These are phyloP conservation scores for Beauveria pseudobassiana DNA, from an alignment of 2,329 filamentous ascomycete genomes.

Conservation along the genomic window DNA sequence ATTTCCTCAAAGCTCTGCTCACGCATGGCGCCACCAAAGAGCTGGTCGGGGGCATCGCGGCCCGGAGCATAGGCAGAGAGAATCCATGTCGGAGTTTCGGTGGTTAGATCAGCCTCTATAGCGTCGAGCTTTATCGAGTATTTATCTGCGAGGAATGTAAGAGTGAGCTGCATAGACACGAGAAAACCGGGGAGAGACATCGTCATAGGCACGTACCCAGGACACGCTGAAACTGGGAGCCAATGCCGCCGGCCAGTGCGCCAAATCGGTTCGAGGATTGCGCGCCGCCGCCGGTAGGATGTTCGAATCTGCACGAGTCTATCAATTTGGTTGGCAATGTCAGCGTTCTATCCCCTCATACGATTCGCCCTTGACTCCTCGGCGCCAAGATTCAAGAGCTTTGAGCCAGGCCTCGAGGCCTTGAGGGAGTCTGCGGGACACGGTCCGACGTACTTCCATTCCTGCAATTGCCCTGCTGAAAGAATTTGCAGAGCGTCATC, in stretches of 20 bases:
- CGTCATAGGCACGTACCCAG: constrained; percentile 17
- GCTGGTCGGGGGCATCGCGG: constrained; percentile 66
- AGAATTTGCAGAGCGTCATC: constrained; percentile 42
- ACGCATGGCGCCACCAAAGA: constrained; percentile 70
- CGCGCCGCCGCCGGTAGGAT: constrained; percentile 33
- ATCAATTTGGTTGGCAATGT: background rate
- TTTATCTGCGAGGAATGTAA: constrained; percentile 18
- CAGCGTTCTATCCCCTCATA: background rate
- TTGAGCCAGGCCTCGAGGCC: background rate
- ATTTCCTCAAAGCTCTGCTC: constrained; percentile 90
- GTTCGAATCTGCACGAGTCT: constrained; percentile 50
- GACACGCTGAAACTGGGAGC: constrained; percentile 13
- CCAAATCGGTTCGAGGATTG: constrained; percentile 50
- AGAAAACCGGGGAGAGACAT: background rate
- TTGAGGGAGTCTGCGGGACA: background rate
- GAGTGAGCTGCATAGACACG: background rate
- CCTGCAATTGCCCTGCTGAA: constrained; percentile 43
- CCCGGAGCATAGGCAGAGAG: constrained; percentile 81
- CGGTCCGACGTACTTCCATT: constrained; percentile 37
- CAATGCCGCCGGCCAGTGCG: constrained; percentile 30
- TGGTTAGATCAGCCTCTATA: constrained; percentile 60
- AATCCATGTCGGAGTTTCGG: constrained; percentile 74
- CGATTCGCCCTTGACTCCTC: background rate
- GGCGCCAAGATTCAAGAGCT: background rate
- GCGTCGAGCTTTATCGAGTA: constrained; percentile 49